Evolutionary conservation across 2,329 filamentous ascomycete genomes (phyloP), one percentile per base, ranked within the genome.

Genomic region (Fusarium siculi): DNA sequence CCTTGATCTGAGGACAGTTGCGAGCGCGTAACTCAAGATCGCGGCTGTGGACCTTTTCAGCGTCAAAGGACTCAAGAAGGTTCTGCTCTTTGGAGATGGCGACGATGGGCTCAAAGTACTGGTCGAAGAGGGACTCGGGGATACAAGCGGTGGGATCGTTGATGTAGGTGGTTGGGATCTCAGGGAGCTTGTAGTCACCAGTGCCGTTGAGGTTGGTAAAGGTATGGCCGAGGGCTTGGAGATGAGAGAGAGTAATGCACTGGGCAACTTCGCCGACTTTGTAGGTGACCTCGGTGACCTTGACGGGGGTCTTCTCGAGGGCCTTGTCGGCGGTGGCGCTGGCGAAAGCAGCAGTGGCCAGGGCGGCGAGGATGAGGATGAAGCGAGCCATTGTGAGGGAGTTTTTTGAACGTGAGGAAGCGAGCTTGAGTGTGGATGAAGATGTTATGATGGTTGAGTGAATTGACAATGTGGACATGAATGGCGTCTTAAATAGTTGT

Each of bases 21-120:
- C 69, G 49, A 11, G 63, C 63, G 15, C 69, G 67, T 16, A 71
- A 16, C 5, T 44, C 44, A 11, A 44, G 30, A 30, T 67, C 67
- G 14, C 65, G 54, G 28, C 37, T 39, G 3, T 66, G 66, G 9
- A 59, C 30, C 16, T 59, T 42, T n/a, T 56, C 58, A 8, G 50
- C 44, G 44, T 60, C 61, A n/a, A 54, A 54, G 2, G 50, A n/a
- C 34, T 64, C 43, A 3, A 72, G 63, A n/a, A 72, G 50, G 21
- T 72, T 47, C 16, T 72, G 40, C 23, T 72, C 21, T 58, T 72
- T 72, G 44, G 69, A 44, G 36, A 72, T 44, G 23, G 58, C 63
- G 12, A 72, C 69, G 21, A 72, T 59, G 40, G 67, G 63, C 40
- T 71, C 67, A 25, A 71, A 72, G 58, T 71, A 72, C 34, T 60